Base-by-base conservation (phyloP, 139 green algal species). In the Chlamydomonas sp. region DNA sequence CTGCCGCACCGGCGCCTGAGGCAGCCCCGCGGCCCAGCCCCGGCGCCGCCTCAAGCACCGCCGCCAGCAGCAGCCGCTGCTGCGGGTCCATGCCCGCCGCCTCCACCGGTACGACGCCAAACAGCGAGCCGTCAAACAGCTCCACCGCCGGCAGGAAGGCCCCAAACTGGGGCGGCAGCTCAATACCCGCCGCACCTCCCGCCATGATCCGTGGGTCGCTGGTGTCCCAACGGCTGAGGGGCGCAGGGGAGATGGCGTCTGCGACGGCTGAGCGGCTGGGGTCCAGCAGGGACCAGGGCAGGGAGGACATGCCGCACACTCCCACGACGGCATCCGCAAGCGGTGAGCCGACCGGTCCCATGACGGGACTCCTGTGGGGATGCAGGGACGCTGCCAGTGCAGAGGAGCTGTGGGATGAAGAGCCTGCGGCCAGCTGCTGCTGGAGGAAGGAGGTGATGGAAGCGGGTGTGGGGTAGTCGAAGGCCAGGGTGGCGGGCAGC, bases 31-130 rank as follows among this genome's bases (percentile, higher is more conserved):
- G 61, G 63, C 16, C 7, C 9, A 12, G 10, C 57, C 17, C 0
- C 49, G 76, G 79, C 59, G 89, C 31, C 61, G 84, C 84, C 77
- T 89, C 92, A 57, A 94, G 76, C 15, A 80, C 89, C 18, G 89
- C 87, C 20, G 95, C 85, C 78, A 97, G 91, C 71, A 98, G 89
- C 64, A 97, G 79, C 2, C 96, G 92, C 91, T 98, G 96, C 89
- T 98, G 96, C 2, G 96, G 92, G 84, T 98, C 96, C 93, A 98
- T 96, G 5, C 93, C 86, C 57, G 90, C 85, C 0, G 95, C 91
- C 80, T 98, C 96, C 2, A 91, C 85, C 1, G 81, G 79, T 0
- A 88, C 85, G 71, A 98, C 85, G 9, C 93, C 93, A 91, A 96
- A 96, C 16, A 92, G 57, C 49, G 63, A 5, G 1, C 84, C 61